Percentiles rank a stretch among this genome's conserved stretches.
phyloP scores from a whole-genome alignment of 805 yeast species.

The Maudiozyma pseudohumilis region DNA sequence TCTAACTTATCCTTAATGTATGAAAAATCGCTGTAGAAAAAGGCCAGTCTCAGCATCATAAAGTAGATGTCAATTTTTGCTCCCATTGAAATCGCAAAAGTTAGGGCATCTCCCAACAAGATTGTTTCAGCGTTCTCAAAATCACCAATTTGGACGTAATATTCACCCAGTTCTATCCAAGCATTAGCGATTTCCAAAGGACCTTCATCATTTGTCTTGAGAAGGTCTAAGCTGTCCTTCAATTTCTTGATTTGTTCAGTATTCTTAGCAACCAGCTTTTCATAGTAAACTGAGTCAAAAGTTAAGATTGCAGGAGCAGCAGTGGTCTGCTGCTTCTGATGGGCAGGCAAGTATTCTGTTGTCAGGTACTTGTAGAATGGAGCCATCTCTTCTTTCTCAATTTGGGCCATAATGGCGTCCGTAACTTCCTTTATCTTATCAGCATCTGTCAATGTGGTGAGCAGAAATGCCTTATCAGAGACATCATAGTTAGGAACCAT shows the following conservation, averaged over 20 bases:
- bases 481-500: constrained; percentile 73
- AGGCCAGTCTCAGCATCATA: constrained; percentile 79
- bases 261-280: constrained; percentile 43
- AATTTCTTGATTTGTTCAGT: constrained; percentile 41
- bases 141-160: constrained; percentile 79
- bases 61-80: constrained; percentile 79
- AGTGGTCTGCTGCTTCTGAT: not conserved
- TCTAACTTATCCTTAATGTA: constrained; percentile 65
- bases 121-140: constrained; percentile 56
- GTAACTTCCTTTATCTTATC: constrained; percentile 1
- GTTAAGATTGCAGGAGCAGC: constrained; percentile 13
- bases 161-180: constrained; percentile 77
- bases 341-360: constrained; percentile 2
- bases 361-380: constrained; percentile 71
- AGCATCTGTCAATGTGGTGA: constrained; percentile 30
- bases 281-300: constrained; percentile 55
- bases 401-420: constrained; percentile 37
- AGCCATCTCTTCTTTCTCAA: constrained; percentile 57
- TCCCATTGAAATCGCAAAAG: constrained; percentile 77
- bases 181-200: constrained; percentile 71
- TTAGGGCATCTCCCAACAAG: constrained; percentile 48
- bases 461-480: constrained; percentile 68
- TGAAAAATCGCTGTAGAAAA: constrained; percentile 70
- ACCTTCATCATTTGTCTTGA: constrained; percentile 64
- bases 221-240: constrained; percentile 35